phyloP scores from a whole-genome alignment of 148 eudicot genomes.

The Vaccinium corymbosum region DNA sequence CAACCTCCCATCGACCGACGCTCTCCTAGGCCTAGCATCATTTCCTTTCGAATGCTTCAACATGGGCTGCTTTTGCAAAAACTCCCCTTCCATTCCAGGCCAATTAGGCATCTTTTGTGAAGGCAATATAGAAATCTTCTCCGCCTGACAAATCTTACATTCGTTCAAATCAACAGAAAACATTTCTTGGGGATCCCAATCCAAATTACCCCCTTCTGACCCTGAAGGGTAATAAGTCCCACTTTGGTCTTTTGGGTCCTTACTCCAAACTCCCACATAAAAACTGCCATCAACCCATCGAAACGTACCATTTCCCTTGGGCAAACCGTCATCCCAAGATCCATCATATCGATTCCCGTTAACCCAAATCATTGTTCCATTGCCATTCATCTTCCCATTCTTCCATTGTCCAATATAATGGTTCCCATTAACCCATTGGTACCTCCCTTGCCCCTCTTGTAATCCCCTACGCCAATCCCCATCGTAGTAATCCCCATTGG shows the following conservation, averaged over 20 bases:
- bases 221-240: constrained; percentile 48
- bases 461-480: constrained; percentile 84
- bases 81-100: constrained; percentile 42
- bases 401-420: constrained; percentile 69
- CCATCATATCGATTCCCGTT: constrained; percentile 77
- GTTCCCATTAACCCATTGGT: constrained; percentile 75
- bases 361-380: constrained; percentile 62
- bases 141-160: constrained; percentile 45
- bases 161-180: constrained; percentile 39
- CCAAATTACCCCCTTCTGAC: constrained; percentile 25
- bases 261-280: constrained; percentile 77
- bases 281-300: constrained; percentile 61
- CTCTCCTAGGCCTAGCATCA: constrained; percentile 52
- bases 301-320: constrained; percentile 72
- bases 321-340: constrained; percentile 69
- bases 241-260: constrained; percentile 46
- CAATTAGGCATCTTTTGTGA: constrained; percentile 77
- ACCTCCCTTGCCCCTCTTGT: constrained; percentile 82
- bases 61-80: constrained; percentile 31
- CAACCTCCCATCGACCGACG: constrained; percentile 68
- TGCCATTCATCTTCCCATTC: constrained; percentile 58
- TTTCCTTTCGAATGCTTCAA: constrained; percentile 60
- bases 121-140: constrained; percentile 61
- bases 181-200: constrained; percentile 76
- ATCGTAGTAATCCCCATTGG: constrained; percentile 66